A percentile compares a stretch with the other conserved stretches of the same genome.
Evolutionary conservation across 257 asterid species (phyloP).

Genomic region (Solanum peruvianum): DNA sequence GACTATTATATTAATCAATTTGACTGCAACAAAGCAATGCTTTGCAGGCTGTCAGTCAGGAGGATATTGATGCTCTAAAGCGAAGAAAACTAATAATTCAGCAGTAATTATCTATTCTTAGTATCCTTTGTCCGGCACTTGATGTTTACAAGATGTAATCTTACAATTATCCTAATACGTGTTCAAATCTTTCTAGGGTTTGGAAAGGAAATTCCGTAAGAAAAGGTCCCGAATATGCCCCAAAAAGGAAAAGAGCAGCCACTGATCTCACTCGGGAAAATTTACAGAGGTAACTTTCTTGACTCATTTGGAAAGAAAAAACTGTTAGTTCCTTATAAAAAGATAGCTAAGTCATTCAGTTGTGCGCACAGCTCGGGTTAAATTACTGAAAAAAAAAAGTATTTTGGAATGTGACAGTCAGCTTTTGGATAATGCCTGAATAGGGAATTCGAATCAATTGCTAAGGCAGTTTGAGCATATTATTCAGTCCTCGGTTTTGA

Average conservation of each 20-base stretch:
- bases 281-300: conserved; percentile 37
- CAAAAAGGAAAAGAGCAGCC: conserved; percentile 79
- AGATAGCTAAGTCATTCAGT: background rate
- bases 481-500: background rate
- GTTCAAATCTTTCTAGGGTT: conserved; percentile 22
- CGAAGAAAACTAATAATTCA: conserved; percentile 63
- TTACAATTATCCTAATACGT: background rate
- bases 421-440: background rate
- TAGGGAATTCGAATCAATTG: background rate
- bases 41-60: conserved; percentile 51
- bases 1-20: background rate
- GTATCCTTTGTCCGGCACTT: background rate
- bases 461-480: background rate
- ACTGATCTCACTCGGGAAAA: conserved; percentile 92
- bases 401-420: background rate
- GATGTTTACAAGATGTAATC: background rate
- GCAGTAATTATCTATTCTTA: conserved; percentile 39
- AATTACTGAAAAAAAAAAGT: background rate
- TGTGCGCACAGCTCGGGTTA: background rate
- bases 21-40: background rate
- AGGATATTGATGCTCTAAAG: conserved; percentile 72
- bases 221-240: conserved; percentile 88
- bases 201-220: conserved; percentile 85
- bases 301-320: background rate
- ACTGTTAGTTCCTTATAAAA: background rate